phyloP scores from a whole-genome alignment of 2,329 filamentous ascomycete genomes.

The Davidsoniella australis region DNA sequence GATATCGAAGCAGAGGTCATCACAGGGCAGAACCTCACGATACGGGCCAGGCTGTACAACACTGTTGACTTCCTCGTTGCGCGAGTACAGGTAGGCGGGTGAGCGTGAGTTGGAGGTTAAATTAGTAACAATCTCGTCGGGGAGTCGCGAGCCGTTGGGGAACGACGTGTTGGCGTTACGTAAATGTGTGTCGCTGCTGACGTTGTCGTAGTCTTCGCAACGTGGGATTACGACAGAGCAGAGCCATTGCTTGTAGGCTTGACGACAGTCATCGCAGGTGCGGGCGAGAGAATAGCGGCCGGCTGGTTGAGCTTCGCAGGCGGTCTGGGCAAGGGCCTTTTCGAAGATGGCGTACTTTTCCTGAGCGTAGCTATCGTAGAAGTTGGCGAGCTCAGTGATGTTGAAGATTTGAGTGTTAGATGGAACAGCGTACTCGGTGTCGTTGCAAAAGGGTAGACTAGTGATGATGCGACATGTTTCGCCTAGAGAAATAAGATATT shows the following conservation, averaged over 20 bases:
- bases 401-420: conserved; percentile 52
- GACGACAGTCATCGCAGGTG: conserved; percentile 56
- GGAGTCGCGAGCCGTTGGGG: conserved; percentile 45
- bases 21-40: conserved; percentile 79
- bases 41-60: conserved; percentile 70
- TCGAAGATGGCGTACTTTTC: conserved; percentile 60
- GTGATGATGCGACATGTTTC: conserved; percentile 74
- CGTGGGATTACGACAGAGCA: conserved; percentile 86
- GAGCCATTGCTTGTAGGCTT: conserved; percentile 84
- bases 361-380: conserved; percentile 64
- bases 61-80: conserved; percentile 57
- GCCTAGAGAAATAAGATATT: conserved; percentile 26
- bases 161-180: conserved; percentile 59
- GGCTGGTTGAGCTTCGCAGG: conserved; percentile 60
- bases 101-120: conserved; percentile 19
- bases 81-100: conserved; percentile 31
- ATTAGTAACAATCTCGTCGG: conserved; percentile 18
- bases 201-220: conserved; percentile 63
- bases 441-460: conserved; percentile 74
- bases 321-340: conserved; percentile 66
- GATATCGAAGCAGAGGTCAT: conserved; percentile 72
- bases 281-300: conserved; percentile 68
- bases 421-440: conserved; percentile 82
- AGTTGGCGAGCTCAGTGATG: conserved; percentile 40
- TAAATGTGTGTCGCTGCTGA: conserved; percentile 25